Evolutionary conservation across 108 stramenopile genomes (phyloP).

Genomic region (Cyclotella cryptica): DNA sequence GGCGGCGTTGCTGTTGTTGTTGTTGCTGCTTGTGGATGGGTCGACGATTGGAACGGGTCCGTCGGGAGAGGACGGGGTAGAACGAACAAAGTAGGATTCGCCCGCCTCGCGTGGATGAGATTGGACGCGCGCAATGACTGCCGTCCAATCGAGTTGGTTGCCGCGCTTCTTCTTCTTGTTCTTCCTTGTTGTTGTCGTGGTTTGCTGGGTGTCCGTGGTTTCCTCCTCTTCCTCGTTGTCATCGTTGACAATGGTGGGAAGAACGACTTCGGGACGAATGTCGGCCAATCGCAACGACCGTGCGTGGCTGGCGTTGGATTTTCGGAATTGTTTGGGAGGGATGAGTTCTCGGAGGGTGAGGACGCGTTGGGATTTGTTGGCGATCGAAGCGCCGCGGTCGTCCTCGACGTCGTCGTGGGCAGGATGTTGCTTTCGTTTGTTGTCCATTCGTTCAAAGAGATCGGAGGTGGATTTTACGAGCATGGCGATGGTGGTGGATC

Average conservation of each 20-base stretch:
- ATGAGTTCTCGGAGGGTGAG: slow-evolving; percentile 10
- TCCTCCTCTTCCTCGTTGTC: slow-evolving; percentile 1
- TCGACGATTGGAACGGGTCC: not conserved
- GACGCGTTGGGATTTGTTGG: not conserved
- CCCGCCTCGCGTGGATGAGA: slow-evolving; percentile 37
- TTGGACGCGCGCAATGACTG: slow-evolving; percentile 24
- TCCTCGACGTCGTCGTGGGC: not conserved
- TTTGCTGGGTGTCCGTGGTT: too few species aligned
- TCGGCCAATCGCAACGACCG: not conserved
- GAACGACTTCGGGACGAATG: not conserved
- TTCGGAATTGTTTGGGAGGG: not conserved
- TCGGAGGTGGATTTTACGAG: too few species aligned
- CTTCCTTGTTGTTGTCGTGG: not conserved
- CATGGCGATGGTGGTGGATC: too few species aligned
- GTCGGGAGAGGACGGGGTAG: not conserved
- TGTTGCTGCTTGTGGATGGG: too few species aligned
- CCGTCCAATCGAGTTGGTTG: slow-evolving; percentile 23
- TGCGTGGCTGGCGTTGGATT: too few species aligned
- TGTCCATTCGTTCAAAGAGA: not conserved
- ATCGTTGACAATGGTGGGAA: not conserved
- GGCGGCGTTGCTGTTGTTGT: too few species aligned
- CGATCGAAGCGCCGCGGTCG: too few species aligned
- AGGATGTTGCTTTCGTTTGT: slow-evolving; percentile 1
- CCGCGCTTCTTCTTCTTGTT: too few species aligned
- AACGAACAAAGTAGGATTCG: slow-evolving; percentile 22